Percentiles rank a stretch among this genome's conserved stretches.
phyloP scores from a whole-genome alignment of 257 asterid genomes.

The Salvia miltiorrhiza region DNA sequence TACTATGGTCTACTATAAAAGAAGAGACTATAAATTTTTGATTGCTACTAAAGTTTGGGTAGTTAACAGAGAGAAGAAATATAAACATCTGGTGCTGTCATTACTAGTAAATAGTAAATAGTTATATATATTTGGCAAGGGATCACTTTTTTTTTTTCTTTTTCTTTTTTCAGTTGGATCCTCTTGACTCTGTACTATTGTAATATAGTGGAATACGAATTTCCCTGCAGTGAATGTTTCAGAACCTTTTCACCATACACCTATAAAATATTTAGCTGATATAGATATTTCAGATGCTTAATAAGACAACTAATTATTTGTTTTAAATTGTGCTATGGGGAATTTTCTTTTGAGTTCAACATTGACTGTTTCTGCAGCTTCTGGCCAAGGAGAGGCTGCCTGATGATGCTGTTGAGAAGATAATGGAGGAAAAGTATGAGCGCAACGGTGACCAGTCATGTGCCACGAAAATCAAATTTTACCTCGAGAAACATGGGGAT shows the following conservation, averaged over 20 bases:
- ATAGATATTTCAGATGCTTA: not conserved
- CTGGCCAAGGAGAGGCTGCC: conserved; percentile 35
- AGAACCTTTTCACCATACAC: not conserved
- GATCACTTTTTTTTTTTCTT: not conserved
- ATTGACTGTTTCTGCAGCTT: conserved; percentile 35
- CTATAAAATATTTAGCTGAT: not conserved
- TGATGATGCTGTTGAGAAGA: conserved; percentile 28
- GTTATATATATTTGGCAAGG: not conserved
- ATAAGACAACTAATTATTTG: not conserved
- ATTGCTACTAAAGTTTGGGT: not conserved
- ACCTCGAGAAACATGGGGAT: conserved; percentile 38
- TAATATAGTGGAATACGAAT: not conserved
- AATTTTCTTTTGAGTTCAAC: not conserved
- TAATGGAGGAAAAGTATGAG: conserved; percentile 28
- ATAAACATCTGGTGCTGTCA: not conserved
- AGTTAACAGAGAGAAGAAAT: not conserved
- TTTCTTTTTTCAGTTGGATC: not conserved
- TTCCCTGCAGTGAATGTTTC: too few species aligned
- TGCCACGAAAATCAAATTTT: conserved; percentile 27
- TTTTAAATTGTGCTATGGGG: not conserved
- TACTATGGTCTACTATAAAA: not conserved
- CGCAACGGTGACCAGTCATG: conserved; percentile 9
- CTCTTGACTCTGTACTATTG: not conserved
- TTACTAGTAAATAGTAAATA: not conserved
- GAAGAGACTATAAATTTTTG: not conserved